phyloP scores from a whole-genome alignment of 164 flowering plant species.

The Piper betle region DNA sequence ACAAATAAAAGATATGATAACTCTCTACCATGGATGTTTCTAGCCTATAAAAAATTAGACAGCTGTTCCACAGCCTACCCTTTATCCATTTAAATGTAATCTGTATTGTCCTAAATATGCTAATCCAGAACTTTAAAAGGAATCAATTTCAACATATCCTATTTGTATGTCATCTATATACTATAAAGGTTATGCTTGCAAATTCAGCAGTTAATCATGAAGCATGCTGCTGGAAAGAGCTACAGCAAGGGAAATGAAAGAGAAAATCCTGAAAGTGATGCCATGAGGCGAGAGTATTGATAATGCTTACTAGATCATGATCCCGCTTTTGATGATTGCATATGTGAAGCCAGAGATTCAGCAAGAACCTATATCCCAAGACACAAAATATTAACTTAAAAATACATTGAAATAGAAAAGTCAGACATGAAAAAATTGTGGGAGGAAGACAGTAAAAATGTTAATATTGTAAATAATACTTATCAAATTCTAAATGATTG shows the following conservation, averaged over 20 bases:
- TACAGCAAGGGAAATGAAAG: not conserved
- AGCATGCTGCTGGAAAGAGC: not conserved
- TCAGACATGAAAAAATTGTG: too few species aligned
- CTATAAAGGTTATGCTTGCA: not conserved
- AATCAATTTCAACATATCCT: too few species aligned
- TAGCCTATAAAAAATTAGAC: too few species aligned
- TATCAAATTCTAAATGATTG: too few species aligned
- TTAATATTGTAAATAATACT: too few species aligned
- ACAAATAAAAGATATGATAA: too few species aligned
- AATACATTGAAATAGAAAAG: not conserved
- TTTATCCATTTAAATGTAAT: not conserved
- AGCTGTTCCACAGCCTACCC: not conserved
- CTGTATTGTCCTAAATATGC: too few species aligned
- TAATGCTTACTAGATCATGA: constrained; percentile 94
- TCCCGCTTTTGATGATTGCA: constrained; percentile 70
- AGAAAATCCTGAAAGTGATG: not conserved
- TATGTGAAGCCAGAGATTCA: constrained; percentile 90
- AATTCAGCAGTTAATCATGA: not conserved
- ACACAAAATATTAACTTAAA: not conserved
- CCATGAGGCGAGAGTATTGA: constrained; percentile 4
- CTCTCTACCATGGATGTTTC: too few species aligned
- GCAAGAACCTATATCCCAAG: constrained; percentile 47
- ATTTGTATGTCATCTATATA: not conserved
- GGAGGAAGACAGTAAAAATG: too few species aligned
- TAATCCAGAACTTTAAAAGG: not conserved